Evolutionary conservation across 305 asterid species (phyloP).

Genomic region (Fraxinus sp.): DNA sequence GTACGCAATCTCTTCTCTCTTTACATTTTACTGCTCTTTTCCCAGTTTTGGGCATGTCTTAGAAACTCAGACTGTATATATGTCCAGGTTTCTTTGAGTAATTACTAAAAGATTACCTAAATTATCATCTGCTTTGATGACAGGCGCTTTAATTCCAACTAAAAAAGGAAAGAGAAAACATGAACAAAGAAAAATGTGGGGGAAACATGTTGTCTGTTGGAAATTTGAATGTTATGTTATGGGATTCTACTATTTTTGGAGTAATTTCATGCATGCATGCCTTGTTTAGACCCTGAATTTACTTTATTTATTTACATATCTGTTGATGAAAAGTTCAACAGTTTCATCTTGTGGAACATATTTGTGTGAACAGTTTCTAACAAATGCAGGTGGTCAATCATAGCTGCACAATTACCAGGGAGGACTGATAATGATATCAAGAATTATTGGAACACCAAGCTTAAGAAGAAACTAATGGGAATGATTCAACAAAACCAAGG

Average conservation of each 20-base stretch:
- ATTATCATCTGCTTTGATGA: constrained; percentile 20
- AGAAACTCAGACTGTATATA: background rate
- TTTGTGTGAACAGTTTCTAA: background rate
- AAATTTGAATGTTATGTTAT: background rate
- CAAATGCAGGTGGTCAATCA: constrained; percentile 69
- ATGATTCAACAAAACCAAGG: constrained; percentile 32
- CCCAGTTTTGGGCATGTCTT: background rate
- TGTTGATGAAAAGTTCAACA: constrained; percentile 1
- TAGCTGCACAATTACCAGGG: constrained; percentile 74
- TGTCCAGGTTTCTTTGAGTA: background rate
- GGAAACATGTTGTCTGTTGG: background rate
- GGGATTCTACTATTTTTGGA: constrained; percentile 25
- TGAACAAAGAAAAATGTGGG: background rate
- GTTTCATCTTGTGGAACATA: constrained; percentile 1
- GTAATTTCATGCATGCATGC: constrained; percentile 39
- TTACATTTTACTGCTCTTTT: background rate
- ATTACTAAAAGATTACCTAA: constrained; percentile 9
- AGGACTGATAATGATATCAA: constrained; percentile 84
- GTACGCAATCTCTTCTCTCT: constrained; percentile 20
- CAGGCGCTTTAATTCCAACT: constrained; percentile 16
- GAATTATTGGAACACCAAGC: constrained; percentile 86
- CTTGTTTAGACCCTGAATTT: constrained; percentile 23
- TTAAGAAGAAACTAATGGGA: constrained; percentile 72
- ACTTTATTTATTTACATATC: background rate
- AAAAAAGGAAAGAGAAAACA: constrained; percentile 19